These are phyloP conservation scores for Decorospora gaudefroyi DNA, from an alignment of 2,329 filamentous ascomycete species.

Conservation along the genomic window DNA sequence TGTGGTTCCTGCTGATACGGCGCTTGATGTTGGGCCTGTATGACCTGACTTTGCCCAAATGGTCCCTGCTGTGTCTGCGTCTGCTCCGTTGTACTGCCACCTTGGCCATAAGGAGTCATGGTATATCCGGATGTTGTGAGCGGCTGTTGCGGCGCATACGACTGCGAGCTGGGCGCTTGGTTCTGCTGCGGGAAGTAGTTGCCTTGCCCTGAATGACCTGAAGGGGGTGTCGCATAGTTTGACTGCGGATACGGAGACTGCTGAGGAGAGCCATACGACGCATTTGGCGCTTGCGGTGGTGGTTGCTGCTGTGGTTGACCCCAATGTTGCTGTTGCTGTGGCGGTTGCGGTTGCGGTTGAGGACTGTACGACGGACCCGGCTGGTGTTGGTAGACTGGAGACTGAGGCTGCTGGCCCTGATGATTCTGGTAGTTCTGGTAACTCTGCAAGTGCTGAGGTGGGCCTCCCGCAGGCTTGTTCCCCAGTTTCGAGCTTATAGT, in stretches of 20 bases:
- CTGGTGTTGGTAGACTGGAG: constrained; percentile 25
- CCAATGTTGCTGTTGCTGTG: constrained; percentile 18
- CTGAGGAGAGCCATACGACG: constrained; percentile 30
- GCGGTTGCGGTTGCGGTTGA: constrained; percentile 23
- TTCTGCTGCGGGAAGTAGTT: constrained; percentile 37
- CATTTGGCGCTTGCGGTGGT: constrained; percentile 21
- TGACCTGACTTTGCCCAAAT: constrained; percentile 14
- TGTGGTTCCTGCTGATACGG: constrained; percentile 15
- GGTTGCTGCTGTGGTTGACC: constrained; percentile 24
- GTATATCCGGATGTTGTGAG: constrained; percentile 17
- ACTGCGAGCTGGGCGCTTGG: constrained; percentile 10
- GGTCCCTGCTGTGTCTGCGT: constrained; percentile 19
- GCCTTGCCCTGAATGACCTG: constrained; percentile 28
- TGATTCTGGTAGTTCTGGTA: constrained; percentile 43
- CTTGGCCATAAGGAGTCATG: constrained; percentile 19
- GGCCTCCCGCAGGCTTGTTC: constrained; percentile 29
- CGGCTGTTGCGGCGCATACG: constrained; percentile 22
- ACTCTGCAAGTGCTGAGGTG: constrained; percentile 38
- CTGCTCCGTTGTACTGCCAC: constrained; percentile 10
- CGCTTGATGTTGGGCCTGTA: constrained; percentile 9
- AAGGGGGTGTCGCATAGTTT: constrained; percentile 28
- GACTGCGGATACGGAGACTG: constrained; percentile 35
- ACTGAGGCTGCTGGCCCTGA: constrained; percentile 25
- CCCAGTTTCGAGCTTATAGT: constrained; percentile 43
- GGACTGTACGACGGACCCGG: constrained; percentile 19